These are phyloP conservation scores for Thelonectria blattea DNA, from an alignment of 2,329 filamentous ascomycete species.

Conservation along the genomic window DNA sequence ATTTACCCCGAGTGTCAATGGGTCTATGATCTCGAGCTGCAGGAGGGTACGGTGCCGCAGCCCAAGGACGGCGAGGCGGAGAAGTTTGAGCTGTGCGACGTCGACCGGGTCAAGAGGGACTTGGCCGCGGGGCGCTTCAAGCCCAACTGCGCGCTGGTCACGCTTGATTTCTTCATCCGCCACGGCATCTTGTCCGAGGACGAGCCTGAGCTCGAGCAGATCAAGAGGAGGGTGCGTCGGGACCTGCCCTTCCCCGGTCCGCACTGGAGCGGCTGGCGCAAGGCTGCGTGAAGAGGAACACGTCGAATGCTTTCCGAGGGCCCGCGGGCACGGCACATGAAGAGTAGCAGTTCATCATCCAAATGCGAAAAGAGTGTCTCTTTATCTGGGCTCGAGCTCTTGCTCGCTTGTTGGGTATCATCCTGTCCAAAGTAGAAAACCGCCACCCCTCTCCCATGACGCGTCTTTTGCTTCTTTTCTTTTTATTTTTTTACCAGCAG, in stretches of 20 bases:
- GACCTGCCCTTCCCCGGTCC: slow-evolving; percentile 80
- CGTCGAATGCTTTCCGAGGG: neutral
- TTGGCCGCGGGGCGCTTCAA: slow-evolving; percentile 82
- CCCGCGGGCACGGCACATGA: neutral
- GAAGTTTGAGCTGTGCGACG: slow-evolving; percentile 76
- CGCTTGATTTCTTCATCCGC: slow-evolving; percentile 89
- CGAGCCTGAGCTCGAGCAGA: slow-evolving; percentile 79
- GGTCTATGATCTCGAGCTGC: slow-evolving; percentile 85
- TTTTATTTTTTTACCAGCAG: slow-evolving; percentile 88
- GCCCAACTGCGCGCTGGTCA: slow-evolving; percentile 84
- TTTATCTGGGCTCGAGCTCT: slow-evolving; percentile 15
- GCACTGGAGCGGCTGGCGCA: slow-evolving; percentile 50
- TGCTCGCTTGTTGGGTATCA: slow-evolving; percentile 36
- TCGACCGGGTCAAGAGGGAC: slow-evolving; percentile 76
- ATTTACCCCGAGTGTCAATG: slow-evolving; percentile 93
- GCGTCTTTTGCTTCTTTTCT: slow-evolving; percentile 15
- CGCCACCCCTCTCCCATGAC: slow-evolving; percentile 9
- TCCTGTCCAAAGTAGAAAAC: slow-evolving; percentile 32
- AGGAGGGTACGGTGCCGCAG: slow-evolving; percentile 68
- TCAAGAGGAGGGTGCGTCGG: slow-evolving; percentile 77
- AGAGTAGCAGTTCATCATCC: neutral
- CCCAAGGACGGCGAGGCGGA: slow-evolving; percentile 92
- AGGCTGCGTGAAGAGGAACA: slow-evolving; percentile 10
- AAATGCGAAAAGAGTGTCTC: slow-evolving; percentile 2
- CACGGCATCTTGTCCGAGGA: slow-evolving; percentile 81